phyloP scores from a whole-genome alignment of 371 early-diverging fungal genomes.

The Vavraia culicis region DNA sequence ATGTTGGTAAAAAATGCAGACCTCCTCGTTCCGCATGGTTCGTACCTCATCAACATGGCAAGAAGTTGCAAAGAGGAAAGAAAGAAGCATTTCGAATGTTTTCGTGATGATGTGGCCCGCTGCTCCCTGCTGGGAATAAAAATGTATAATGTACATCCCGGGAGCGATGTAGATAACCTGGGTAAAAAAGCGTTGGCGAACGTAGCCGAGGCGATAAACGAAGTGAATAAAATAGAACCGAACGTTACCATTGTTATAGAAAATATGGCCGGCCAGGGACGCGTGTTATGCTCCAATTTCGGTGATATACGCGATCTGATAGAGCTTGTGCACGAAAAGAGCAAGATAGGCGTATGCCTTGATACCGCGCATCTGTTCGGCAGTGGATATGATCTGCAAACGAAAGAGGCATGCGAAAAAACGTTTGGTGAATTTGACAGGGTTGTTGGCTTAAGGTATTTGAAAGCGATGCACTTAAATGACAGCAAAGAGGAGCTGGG shows the following conservation, averaged over 20 bases:
- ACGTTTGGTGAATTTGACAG: slow-evolving; percentile 46
- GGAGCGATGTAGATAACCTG: slow-evolving; percentile 44
- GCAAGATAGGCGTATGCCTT: slow-evolving; percentile 49
- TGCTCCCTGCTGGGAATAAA: slow-evolving; percentile 47
- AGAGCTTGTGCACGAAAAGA: slow-evolving; percentile 45
- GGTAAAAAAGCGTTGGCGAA: slow-evolving; percentile 38
- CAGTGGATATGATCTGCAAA: slow-evolving; percentile 51
- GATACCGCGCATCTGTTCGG: slow-evolving; percentile 53
- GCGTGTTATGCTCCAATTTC: slow-evolving; percentile 46
- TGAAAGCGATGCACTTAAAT: slow-evolving; percentile 50
- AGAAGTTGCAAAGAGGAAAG: slow-evolving; percentile 45
- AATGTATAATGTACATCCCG: slow-evolving; percentile 51
- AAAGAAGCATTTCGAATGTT: slow-evolving; percentile 40
- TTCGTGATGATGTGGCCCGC: slow-evolving; percentile 48
- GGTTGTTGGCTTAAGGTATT: slow-evolving; percentile 46
- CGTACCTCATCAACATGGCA: slow-evolving; percentile 50
- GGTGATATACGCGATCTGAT: slow-evolving; percentile 47
- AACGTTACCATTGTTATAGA: slow-evolving; percentile 47
- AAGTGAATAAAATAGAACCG: slow-evolving; percentile 41
- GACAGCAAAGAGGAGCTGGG: slow-evolving; percentile 46
- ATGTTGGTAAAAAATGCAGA: slow-evolving; percentile 16
- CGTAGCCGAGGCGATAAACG: slow-evolving; percentile 47
- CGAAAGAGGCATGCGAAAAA: slow-evolving; percentile 41
- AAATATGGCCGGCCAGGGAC: slow-evolving; percentile 53
- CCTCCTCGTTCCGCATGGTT: slow-evolving; percentile 48